Base-by-base conservation (phyloP, 306 rosid species). In the barrel medic (Medicago truncatula) region DNA sequence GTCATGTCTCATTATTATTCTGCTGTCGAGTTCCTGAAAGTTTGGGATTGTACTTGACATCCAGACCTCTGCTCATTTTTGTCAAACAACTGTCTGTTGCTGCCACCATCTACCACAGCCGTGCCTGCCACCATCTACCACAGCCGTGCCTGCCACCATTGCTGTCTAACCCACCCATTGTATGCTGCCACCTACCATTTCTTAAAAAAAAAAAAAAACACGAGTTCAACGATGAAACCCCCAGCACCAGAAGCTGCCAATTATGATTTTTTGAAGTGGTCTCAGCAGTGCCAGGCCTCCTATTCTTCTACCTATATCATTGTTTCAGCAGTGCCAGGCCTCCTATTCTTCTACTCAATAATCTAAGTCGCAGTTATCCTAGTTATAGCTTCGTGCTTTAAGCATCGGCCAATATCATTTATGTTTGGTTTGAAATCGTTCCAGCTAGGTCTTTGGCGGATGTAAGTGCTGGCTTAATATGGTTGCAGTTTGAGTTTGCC, bases 401-500 rank as follows among this genome's bases (percentile, higher is more conserved):
- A 17, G 28, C 12, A 4, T 53, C 16, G 28, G 25, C 28, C 28
- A 53, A 53, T n/a, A 21, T 57, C 13, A 21, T 57, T 1, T 57
- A 4, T 57, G 36, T 21, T 57, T 21, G 63, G 36, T 21, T 57
- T 21, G 2, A 57, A 57, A 57, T 57, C 8, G 36, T 21, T 21
- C 36, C 7, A 57, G 31, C 3, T 23, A 21, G 36, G n/a, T 21
- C 63, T 21, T 57, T 57, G 63, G 23, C 8, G 8, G 63, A 15
- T 15, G 5, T 57, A 21, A 23, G 64, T 25, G 64, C 16, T 21
- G 64, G 20, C 16, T 12, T 12, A 58, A 23, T 23, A 58, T 58
- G 1, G 64, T 58, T 63, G 53, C 17, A 12, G 15, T 65, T 40
- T 18, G n/a, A 40, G 71, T 66, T 66, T 66, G 69, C 16, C 41